A percentile compares a stretch with the other conserved stretches of the same genome.
phyloP scores from a whole-genome alignment of 257 asterid genomes.

The Anisodus tanguticus region DNA sequence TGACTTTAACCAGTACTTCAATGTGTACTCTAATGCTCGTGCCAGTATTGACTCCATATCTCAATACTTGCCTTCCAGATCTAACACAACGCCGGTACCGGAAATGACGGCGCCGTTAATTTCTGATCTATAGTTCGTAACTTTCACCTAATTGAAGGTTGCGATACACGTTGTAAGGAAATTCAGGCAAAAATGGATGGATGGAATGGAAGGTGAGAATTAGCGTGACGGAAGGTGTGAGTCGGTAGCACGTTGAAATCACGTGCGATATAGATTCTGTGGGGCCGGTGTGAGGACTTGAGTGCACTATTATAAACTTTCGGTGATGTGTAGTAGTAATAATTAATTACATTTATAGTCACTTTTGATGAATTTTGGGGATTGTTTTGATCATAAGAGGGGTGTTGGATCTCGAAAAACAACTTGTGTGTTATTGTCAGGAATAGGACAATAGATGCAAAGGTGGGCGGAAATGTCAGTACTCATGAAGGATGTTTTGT shows the following conservation, averaged over 20 bases:
- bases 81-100: background rate
- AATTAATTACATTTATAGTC: slow-evolving; percentile 25
- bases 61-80: background rate
- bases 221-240: background rate
- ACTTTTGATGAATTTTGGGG: background rate
- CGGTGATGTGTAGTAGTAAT: slow-evolving; percentile 37
- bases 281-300: slow-evolving; percentile 32
- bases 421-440: slow-evolving; percentile 27
- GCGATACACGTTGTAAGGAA: background rate
- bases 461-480: slow-evolving; percentile 48
- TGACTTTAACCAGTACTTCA: slow-evolving; percentile 94
- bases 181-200: slow-evolving; percentile 38
- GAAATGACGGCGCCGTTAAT: background rate
- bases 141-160: too few species aligned
- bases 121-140: background rate
- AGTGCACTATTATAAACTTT: slow-evolving; percentile 34
- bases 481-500: slow-evolving; percentile 37
- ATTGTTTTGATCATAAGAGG: slow-evolving; percentile 24
- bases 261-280: slow-evolving; percentile 50
- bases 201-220: slow-evolving; percentile 6
- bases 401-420: slow-evolving; percentile 51
- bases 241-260: slow-evolving; percentile 57
- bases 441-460: background rate
- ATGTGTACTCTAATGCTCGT: slow-evolving; percentile 90
- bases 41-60: slow-evolving; percentile 89